Percentiles rank a stretch among this genome's conserved stretches.
Evolutionary conservation across 2,329 filamentous ascomycete species (phyloP).

Genomic region (Fusarium irregulare): DNA sequence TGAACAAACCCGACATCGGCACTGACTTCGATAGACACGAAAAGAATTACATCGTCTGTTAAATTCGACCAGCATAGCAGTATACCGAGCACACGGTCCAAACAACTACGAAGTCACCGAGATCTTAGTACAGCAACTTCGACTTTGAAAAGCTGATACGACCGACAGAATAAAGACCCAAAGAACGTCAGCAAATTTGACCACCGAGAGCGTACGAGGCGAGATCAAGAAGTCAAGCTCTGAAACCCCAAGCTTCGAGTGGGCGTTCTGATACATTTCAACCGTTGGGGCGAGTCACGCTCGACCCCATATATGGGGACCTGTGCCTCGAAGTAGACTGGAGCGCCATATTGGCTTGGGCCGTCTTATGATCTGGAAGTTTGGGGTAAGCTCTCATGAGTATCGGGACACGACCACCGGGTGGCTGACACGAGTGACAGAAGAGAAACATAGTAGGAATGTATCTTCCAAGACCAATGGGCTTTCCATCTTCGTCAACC

Average conservation of each 20-base stretch:
- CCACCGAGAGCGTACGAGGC: conserved; percentile 43
- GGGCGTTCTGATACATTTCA: conserved; percentile 55
- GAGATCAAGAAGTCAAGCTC: not conserved
- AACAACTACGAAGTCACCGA: conserved; percentile 56
- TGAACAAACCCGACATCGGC: conserved; percentile 43
- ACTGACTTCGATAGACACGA: conserved; percentile 47
- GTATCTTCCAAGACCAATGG: conserved; percentile 50
- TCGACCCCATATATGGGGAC: conserved; percentile 46
- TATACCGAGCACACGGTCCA: conserved; percentile 53
- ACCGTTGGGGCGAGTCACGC: conserved; percentile 38
- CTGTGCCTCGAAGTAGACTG: conserved; percentile 52
- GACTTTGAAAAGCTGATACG: conserved; percentile 57
- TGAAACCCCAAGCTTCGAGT: conserved; percentile 36
- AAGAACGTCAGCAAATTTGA: conserved; percentile 55
- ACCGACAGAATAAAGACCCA: conserved; percentile 55
- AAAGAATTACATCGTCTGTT: conserved; percentile 53
- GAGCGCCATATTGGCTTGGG: conserved; percentile 54
- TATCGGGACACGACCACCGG: not conserved
- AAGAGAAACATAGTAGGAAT: conserved; percentile 40
- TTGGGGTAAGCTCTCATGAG: conserved; percentile 44
- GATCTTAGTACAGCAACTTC: conserved; percentile 54
- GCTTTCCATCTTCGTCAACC: conserved; percentile 50
- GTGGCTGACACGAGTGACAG: not conserved
- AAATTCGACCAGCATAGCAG: conserved; percentile 55
- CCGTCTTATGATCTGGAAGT: conserved; percentile 49